These are phyloP conservation scores for Apiosordaria backusii DNA, from an alignment of 495 filamentous ascomycete genomes.

Conservation along the genomic window DNA sequence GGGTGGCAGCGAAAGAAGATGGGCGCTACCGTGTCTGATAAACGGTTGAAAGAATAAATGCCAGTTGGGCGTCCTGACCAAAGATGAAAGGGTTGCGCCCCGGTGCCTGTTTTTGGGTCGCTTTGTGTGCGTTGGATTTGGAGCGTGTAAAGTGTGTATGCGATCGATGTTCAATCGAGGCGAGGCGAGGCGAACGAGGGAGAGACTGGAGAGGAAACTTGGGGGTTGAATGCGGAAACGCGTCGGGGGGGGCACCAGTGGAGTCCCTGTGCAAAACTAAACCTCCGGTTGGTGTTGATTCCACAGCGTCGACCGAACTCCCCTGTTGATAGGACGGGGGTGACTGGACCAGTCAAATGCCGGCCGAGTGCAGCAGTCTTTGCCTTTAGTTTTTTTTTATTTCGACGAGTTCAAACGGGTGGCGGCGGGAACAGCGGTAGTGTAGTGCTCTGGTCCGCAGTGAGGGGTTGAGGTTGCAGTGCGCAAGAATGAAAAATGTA, in stretches of 20 bases:
- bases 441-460: too few relatives aligned
- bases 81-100: slow-evolving; percentile 11
- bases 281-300: slow-evolving; percentile 19
- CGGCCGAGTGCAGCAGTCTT: not conserved
- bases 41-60: not conserved
- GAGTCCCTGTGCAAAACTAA: slow-evolving; percentile 29
- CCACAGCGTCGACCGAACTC: slow-evolving; percentile 6
- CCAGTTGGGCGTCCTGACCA: slow-evolving; percentile 2
- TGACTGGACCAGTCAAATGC: slow-evolving; percentile 4
- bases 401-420: too few relatives aligned
- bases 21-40: not conserved
- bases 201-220: not conserved
- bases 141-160: not conserved
- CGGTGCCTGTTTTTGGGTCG: slow-evolving; percentile 13
- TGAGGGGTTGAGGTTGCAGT: not conserved
- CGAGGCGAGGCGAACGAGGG: slow-evolving; percentile 4
- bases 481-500: not conserved
- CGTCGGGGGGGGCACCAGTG: slow-evolving; percentile 13
- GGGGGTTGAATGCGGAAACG: slow-evolving; percentile 17
- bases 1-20: not conserved
- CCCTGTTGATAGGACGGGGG: slow-evolving; percentile 21
- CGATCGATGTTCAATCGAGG: slow-evolving; percentile 4
- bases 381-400: too few relatives aligned
- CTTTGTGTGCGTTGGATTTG: slow-evolving; percentile 10
- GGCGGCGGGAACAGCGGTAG: too few relatives aligned